Evolutionary conservation across 179 eudicot genomes (phyloP).

Genomic region (Silene vulgaris): DNA sequence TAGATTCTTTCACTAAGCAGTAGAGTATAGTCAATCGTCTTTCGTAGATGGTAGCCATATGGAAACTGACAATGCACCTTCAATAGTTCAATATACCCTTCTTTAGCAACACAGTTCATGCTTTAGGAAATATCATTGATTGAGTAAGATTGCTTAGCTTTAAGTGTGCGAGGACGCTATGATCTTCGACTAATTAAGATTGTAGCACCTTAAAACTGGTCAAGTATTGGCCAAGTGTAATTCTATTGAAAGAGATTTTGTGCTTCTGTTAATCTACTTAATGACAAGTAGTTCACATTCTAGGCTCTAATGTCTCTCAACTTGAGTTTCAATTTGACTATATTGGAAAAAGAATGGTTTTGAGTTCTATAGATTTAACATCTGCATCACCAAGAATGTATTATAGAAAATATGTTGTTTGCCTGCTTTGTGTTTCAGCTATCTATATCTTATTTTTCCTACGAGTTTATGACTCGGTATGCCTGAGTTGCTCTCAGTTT

Average conservation of each 20-base stretch:
- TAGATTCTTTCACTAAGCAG: neutral
- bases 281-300: neutral
- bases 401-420: neutral
- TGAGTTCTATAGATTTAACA: neutral
- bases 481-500: neutral
- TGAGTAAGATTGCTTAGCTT: neutral
- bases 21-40: neutral
- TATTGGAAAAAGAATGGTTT: neutral
- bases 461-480: constrained; percentile 2
- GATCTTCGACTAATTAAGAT: neutral
- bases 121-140: neutral
- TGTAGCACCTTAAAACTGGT: neutral
- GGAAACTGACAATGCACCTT: too few relatives aligned
- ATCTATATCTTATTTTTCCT: neutral
- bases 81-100: too few relatives aligned
- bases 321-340: neutral
- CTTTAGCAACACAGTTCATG: neutral
- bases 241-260: neutral
- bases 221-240: constrained; percentile 1
- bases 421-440: constrained; percentile 3
- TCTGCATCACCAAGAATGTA: neutral
- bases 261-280: neutral
- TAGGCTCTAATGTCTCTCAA: constrained; percentile 5
- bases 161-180: neutral
- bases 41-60: neutral